Evolutionary conservation across 1,284 basidiomycete species (phyloP).

Genomic region (Melampsora larici-populina): DNA sequence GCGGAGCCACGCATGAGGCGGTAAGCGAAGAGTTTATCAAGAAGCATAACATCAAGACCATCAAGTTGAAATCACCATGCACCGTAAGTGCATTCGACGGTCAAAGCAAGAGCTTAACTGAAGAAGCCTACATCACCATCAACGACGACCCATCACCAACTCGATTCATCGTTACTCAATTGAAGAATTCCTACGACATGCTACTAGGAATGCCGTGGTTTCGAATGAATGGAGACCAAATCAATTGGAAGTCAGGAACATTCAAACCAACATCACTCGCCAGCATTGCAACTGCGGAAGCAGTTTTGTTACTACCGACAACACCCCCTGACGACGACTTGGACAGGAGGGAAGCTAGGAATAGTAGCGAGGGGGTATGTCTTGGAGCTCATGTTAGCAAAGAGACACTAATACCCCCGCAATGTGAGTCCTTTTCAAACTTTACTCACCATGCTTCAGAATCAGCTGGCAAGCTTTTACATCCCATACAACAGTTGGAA

Average conservation of each 20-base stretch:
- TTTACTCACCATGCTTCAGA: background rate
- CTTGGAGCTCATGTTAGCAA: no score
- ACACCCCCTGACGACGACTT: background rate
- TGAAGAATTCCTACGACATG: background rate
- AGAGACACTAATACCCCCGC: no score
- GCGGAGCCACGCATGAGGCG: no score
- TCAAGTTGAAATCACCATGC: no score
- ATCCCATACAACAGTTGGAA: no score
- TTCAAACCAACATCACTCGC: background rate
- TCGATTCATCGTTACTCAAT: background rate
- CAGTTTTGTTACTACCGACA: slow-evolving; percentile 1
- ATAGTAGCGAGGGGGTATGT: slow-evolving; percentile 5
- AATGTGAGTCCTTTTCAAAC: no score
- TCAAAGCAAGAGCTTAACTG: no score
- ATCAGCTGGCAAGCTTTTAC: background rate
- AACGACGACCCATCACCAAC: background rate
- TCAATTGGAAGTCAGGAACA: background rate
- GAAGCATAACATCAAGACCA: no score
- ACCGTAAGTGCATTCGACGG: no score
- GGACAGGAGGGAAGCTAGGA: slow-evolving; percentile 6
- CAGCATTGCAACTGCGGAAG: background rate
- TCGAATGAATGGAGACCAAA: background rate
- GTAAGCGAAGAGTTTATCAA: no score
- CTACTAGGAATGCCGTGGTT: slow-evolving; percentile 11
- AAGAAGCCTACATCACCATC: background rate